Percentiles rank a stretch among this genome's conserved stretches.
phyloP scores from a whole-genome alignment of 2,329 filamentous ascomycete genomes.

The Parastagonospora avenae region DNA sequence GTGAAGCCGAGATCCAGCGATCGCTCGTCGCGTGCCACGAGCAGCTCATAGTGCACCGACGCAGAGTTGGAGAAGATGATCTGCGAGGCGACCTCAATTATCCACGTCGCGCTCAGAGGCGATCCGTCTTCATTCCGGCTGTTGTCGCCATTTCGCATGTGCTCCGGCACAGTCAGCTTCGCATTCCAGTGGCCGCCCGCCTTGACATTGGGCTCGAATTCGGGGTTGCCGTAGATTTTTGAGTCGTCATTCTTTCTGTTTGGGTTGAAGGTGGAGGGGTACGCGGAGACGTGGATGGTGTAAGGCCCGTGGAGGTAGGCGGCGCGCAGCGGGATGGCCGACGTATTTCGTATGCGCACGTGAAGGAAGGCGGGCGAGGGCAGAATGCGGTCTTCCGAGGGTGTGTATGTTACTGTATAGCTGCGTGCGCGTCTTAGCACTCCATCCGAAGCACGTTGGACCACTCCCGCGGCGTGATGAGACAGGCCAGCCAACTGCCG shows the following conservation, averaged over 20 bases:
- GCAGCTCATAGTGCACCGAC: slow-evolving; percentile 83
- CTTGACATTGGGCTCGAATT: slow-evolving; percentile 96
- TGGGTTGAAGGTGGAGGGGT: slow-evolving; percentile 81
- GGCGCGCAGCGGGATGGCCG: slow-evolving; percentile 85
- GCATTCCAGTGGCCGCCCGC: slow-evolving; percentile 87
- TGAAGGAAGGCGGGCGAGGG: slow-evolving; percentile 81
- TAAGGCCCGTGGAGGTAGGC: slow-evolving; percentile 98
- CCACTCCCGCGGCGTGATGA: slow-evolving; percentile 7
- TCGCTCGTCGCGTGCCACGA: slow-evolving; percentile 84
- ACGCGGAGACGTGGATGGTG: slow-evolving; percentile 83
- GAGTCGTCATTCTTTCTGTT: slow-evolving; percentile 76
- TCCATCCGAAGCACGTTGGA: not conserved
- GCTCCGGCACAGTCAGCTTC: slow-evolving; percentile 77
- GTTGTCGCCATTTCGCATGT: slow-evolving; percentile 61
- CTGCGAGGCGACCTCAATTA: slow-evolving; percentile 90
- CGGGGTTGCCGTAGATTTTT: slow-evolving; percentile 75
- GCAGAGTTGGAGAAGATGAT: slow-evolving; percentile 92
- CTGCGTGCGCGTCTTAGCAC: slow-evolving; percentile 44
- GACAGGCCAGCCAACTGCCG: not conserved
- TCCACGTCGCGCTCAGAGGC: slow-evolving; percentile 73
- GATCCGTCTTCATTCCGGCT: slow-evolving; percentile 22
- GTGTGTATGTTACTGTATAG: slow-evolving; percentile 88
- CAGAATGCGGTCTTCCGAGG: slow-evolving; percentile 84
- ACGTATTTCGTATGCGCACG: slow-evolving; percentile 90
- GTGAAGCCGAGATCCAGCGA: slow-evolving; percentile 72